Evolutionary conservation across 108 stramenopile species (phyloP).

Genomic region (Seminavis robusta): DNA sequence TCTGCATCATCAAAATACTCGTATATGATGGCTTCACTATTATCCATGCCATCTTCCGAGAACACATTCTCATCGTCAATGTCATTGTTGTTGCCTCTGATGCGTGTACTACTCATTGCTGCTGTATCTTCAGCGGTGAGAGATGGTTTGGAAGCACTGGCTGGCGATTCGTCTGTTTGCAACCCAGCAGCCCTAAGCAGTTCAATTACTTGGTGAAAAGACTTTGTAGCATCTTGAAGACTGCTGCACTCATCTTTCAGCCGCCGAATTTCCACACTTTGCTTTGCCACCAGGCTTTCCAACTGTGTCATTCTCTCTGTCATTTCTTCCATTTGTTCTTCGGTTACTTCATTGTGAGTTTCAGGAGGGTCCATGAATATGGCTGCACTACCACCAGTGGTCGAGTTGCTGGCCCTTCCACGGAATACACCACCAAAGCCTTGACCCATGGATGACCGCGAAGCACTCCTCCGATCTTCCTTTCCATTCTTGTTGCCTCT

Average conservation of each 20-base stretch:
- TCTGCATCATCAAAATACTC: slow-evolving; percentile 67
- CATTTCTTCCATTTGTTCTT: slow-evolving; percentile 8
- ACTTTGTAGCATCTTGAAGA: slow-evolving; percentile 39
- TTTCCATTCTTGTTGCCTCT: too few species aligned
- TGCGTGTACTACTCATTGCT: background rate
- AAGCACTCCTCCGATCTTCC: background rate
- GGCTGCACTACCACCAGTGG: background rate
- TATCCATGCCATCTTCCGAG: background rate
- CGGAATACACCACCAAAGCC: background rate
- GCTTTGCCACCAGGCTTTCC: slow-evolving; percentile 66
- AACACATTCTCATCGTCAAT: background rate
- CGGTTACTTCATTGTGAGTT: background rate
- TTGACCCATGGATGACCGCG: background rate
- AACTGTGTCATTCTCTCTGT: slow-evolving; percentile 57
- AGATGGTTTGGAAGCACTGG: slow-evolving; percentile 9
- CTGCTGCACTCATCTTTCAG: slow-evolving; percentile 58
- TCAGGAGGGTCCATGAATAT: background rate
- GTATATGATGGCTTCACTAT: slow-evolving; percentile 6
- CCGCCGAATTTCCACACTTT: slow-evolving; percentile 66
- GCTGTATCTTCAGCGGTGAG: background rate
- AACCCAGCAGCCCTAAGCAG: slow-evolving; percentile 68
- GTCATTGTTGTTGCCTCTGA: background rate
- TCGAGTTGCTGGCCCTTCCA: background rate
- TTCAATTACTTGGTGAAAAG: slow-evolving; percentile 58
- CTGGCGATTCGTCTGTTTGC: slow-evolving; percentile 32